Base-by-base conservation (phyloP, 139 green algal genomes). In the Picochlorum sp. region DNA sequence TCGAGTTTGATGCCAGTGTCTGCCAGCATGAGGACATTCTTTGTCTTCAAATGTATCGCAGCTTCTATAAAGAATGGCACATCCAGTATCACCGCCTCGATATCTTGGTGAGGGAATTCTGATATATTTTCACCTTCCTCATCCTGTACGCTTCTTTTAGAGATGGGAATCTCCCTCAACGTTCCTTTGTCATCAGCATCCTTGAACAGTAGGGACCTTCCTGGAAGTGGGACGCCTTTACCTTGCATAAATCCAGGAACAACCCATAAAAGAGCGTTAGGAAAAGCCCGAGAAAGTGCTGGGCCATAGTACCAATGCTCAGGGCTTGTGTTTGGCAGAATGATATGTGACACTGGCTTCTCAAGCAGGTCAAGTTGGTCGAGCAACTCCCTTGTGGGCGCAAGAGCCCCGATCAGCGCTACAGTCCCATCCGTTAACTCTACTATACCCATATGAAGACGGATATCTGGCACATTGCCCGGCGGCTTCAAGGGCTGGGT, bases 41-140 rank as follows among this genome's bases (percentile, higher is more conserved):
- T 43, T 35, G 39, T 41, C 35, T 45, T 50, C 45, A 72, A 49
- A 12, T 50, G 33, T 14, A 72, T 29, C 1, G 57, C 56, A 1
- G 50, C 33, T 55, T 72, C 64, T 5, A 72, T 45, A 36, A 72
- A 72, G 32, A 66, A 72, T 25, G 57, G 47, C 14, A 56, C 50
- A 5, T 54, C 50, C 7, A 67, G 49, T 29, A 61, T 24, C 28
- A 60, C 47, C 14, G 26, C 33, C 3, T 61, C 44, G 22, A 72
- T 9, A 4, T 57, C 55, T 37, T 67, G 8, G 20, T 56, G 45
- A 35, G 63, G 54, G 3, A 49, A 25, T 7, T 56, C 54, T 26
- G 20, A 1, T 7, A 26, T 47, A 16, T 26, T 5, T n/a, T 47
- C 39, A 47, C 10, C 10, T 26, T n/a, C 10, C 0, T 16, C 20